Evolutionary conservation across 192 early-diverging fungal genomes (phyloP), one percentile per base, ranked within the genome.

Genomic region (Coemansia sp.): DNA sequence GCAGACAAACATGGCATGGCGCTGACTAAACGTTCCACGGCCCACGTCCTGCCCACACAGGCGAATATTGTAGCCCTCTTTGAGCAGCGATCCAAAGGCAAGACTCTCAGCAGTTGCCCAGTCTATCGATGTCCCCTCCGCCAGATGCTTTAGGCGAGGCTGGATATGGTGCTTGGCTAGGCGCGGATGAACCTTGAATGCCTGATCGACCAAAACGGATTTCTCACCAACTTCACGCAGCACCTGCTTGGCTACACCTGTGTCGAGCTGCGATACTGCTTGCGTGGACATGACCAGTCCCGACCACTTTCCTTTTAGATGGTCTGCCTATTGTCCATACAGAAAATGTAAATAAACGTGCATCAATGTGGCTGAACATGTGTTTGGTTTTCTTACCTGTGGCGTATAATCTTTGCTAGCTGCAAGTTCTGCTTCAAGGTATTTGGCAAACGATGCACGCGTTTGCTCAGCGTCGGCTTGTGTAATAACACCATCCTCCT

Each of bases 1-100:
- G 65, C 89, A 89, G 11, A 98, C 93, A 53, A 98, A 71, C 96
- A 98, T 98, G 26, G 86, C 93, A 57, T 98, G 96, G 9, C 96
- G 86, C 65, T 98, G 96, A 21, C 91, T 94, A 70, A 98, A 98
- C 1, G 96, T 98, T 19, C 96, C 96, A 37, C 96, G 89, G 1
- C 96, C 96, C 15, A 98, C 96, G 70, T 98, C 96, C 51, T 98
- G 96, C 1, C 96, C 96, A 51, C 90, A 94, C 38, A 98, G 91
- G 43, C 96, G 87, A 15, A 96, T 93, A 79, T 88, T 84, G 61
- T 86, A 85, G 1, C 91, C 89, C 60, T 98, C 91, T 21, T 84
- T 63, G 12, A 98, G 75, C 30, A 98, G 68, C 0, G 87, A 86
- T 5, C 94, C 96, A 73, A 95, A 91, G 0, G 94, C 94, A 37